phyloP scores from a whole-genome alignment of 2,329 filamentous ascomycete species.

The Fusarium cicatricum region DNA sequence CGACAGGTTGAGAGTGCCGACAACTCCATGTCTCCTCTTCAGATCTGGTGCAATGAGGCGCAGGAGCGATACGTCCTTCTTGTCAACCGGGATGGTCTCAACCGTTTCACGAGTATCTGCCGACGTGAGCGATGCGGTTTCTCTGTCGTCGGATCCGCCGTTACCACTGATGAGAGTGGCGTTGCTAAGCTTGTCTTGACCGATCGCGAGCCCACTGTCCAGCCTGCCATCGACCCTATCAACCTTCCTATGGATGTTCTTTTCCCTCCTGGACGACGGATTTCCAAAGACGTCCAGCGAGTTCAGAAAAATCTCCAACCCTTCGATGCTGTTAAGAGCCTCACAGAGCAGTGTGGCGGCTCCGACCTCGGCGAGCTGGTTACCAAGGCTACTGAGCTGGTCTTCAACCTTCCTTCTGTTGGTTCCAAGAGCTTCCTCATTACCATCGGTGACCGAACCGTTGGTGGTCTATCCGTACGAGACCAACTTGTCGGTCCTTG shows the following conservation, averaged over 20 bases:
- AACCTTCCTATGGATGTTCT: conserved; percentile 88
- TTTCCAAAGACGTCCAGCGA: conserved; percentile 40
- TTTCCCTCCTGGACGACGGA: conserved; percentile 71
- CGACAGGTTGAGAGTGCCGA: conserved; percentile 92
- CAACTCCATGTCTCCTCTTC: conserved; percentile 89
- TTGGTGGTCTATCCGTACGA: conserved; percentile 85
- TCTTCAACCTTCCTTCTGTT: conserved; percentile 86
- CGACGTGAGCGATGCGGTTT: conserved; percentile 89
- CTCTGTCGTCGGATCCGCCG: conserved; percentile 86
- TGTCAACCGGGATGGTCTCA: conserved; percentile 81
- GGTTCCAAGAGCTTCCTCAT: conserved; percentile 98
- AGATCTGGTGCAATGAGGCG: conserved; percentile 96
- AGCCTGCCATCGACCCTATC: conserved; percentile 73
- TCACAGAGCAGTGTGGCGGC: conserved; percentile 70
- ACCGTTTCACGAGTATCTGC: conserved; percentile 75
- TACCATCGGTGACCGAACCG: conserved; percentile 92
- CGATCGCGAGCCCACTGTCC: conserved; percentile 78
- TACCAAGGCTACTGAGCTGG: conserved; percentile 75
- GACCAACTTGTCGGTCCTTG: conserved; percentile 98
- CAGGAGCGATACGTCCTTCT: conserved; percentile 96
- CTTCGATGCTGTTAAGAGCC: conserved; percentile 74
- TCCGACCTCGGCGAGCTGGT: conserved; percentile 49
- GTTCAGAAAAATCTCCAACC: conserved; percentile 64
- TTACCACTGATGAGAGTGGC: conserved; percentile 67
- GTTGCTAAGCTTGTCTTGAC: conserved; percentile 79